Evolutionary conservation across 495 filamentous ascomycete species (phyloP).

Genomic region (Talaromyces wortmannii): DNA sequence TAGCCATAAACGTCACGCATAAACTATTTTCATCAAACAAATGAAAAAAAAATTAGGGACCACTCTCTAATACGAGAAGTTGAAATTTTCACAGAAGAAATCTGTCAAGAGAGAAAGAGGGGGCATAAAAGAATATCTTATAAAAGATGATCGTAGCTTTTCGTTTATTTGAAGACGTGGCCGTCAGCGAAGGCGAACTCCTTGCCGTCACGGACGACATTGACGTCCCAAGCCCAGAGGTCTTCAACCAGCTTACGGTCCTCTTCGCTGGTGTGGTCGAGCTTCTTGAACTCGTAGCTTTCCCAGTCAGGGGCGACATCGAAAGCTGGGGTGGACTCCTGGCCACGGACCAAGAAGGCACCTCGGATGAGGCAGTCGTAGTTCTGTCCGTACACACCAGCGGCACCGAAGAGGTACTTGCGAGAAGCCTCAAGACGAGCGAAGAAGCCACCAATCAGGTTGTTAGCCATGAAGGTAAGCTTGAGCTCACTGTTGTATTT

Average conservation of each 20-base stretch:
- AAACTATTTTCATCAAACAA: not conserved
- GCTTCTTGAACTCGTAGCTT: slow-evolving; percentile 92
- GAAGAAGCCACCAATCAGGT: slow-evolving; percentile 97
- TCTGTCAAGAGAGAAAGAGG: not conserved
- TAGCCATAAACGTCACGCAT: slow-evolving; percentile 1
- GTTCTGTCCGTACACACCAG: slow-evolving; percentile 79
- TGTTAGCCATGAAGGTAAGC: slow-evolving; percentile 94
- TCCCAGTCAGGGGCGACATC: slow-evolving; percentile 96
- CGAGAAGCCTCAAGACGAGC: slow-evolving; percentile 92
- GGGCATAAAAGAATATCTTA: not conserved
- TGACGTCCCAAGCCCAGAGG: slow-evolving; percentile 86
- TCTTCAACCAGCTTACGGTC: slow-evolving; percentile 81
- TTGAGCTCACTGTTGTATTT: slow-evolving; percentile 99
- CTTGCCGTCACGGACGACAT: slow-evolving; percentile 72
- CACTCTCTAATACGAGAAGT: not conserved
- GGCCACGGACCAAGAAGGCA: slow-evolving; percentile 89
- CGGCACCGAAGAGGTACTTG: slow-evolving; percentile 95
- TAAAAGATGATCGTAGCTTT: not conserved
- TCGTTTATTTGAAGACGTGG: slow-evolving; percentile 96
- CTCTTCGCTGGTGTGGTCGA: slow-evolving; percentile 76
- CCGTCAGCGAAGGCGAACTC: slow-evolving; percentile 72
- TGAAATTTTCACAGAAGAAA: not conserved
- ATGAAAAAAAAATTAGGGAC: not conserved
- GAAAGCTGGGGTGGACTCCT: slow-evolving; percentile 81
- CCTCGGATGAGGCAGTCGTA: slow-evolving; percentile 85